Conservation (phyloP, 2,329 filamentous ascomycete species). For the Geosmithia putterillii region DNA sequence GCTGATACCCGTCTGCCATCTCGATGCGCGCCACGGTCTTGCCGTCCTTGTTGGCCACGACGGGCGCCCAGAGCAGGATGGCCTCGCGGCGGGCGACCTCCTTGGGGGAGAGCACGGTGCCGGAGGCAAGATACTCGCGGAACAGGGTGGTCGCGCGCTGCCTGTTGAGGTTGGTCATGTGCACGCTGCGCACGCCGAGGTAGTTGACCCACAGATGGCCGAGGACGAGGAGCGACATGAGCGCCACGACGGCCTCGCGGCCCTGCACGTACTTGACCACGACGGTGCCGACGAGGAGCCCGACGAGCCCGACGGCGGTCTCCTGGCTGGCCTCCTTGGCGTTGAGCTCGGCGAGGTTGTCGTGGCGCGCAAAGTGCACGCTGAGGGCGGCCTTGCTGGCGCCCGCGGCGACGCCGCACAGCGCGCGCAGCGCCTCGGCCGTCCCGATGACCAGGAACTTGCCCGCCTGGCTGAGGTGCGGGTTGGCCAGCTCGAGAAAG, state of each 20-base stretch:
- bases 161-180: constrained; percentile 73
- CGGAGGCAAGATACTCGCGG: constrained; percentile 37
- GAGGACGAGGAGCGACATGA: constrained; percentile 59
- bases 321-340: constrained; percentile 94
- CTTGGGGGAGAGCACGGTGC: constrained; percentile 45
- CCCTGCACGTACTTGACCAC: constrained; percentile 67
- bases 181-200: constrained; percentile 69
- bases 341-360: constrained; percentile 87
- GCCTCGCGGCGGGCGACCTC: constrained; percentile 54
- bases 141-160: constrained; percentile 77
- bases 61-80: constrained; percentile 38
- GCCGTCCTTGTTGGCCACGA: constrained; percentile 14
- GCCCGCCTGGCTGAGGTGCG: constrained; percentile 46
- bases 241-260: constrained; percentile 58
- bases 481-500: constrained; percentile 74
- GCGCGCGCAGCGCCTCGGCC: constrained; percentile 38
- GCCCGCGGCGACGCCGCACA: constrained; percentile 85
- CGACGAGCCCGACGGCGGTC: constrained; percentile 78
- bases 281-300: constrained; percentile 73
- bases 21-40: constrained; percentile 21
- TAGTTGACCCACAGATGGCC: constrained; percentile 80
- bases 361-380: constrained; percentile 78
- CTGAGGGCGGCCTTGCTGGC: constrained; percentile 85
- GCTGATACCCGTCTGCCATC: constrained; percentile 27
- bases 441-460: constrained; percentile 37